Evolutionary conservation across 2,329 filamentous ascomycete genomes (phyloP), one percentile per base, ranked within the genome.

Genomic region (Cordyceps javanica): DNA sequence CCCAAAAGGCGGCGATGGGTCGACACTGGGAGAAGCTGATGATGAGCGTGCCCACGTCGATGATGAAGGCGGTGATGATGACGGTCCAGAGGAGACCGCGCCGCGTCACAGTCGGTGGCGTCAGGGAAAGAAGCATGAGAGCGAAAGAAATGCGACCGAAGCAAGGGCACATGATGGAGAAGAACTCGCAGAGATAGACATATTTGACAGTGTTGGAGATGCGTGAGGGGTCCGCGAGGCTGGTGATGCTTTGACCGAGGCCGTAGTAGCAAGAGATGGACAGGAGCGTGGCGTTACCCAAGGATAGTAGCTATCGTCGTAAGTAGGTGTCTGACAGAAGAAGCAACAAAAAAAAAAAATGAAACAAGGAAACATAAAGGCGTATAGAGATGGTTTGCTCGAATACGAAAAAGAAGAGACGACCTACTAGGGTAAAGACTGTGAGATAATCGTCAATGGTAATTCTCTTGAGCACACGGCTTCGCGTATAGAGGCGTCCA

Each of bases 151-250:
- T 51, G 30, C 48, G 48, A 39, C 48, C 48, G 19, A 51, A 51
- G 48, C 48, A 51, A 7, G 48, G 48, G 10, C 48, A 51, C 48
- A 51, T 51, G 10, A 51, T 51, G 48, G 48, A 51, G 36, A 51
- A 51, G 30, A 51, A 51, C n/a, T 51, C 48, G 36, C 48, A 51
- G 13, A 51, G 48, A 19, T 51, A 51, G 30, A 51, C 48, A 11
- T 51, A 51, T 51, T 51, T 51, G 48, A 51, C n/a, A 16, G 48
- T 51, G 30, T 38, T 39, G 25, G 48, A 16, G 48, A 51, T 51
- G 30, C 32, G 48, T 3, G 11, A 3, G n/a, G 30, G 48, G 25
- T 51, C 48, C 1, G 19, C 30, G 48, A 51, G 48, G 11, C 36
- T 51, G 19, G 32, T 19, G 48, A 51, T 51, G 30, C 16, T 51